These are phyloP conservation scores for Lactarius hengduanensis DNA, from an alignment of 768 basidiomycete genomes.

Conservation along the genomic window DNA sequence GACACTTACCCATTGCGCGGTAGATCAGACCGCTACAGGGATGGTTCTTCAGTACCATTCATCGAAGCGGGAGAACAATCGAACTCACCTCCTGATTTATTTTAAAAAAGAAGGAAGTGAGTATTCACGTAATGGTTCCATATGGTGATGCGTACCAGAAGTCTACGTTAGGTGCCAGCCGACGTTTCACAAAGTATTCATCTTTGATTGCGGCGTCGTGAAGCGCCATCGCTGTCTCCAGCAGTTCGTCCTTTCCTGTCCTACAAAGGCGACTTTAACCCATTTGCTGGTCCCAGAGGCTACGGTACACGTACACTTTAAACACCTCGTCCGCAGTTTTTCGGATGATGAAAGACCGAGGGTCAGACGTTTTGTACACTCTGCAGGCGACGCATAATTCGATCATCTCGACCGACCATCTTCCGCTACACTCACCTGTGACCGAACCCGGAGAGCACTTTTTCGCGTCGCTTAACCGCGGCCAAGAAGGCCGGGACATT, in stretches of 20 bases:
- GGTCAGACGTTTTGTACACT: constrained; percentile 86
- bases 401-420: not conserved
- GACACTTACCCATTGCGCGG: constrained; percentile 76
- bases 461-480: constrained; percentile 84
- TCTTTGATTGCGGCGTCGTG: constrained; percentile 90
- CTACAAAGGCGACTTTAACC: constrained; percentile 39
- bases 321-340: constrained; percentile 93
- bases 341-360: constrained; percentile 86
- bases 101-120: constrained; percentile 8
- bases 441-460: constrained; percentile 87
- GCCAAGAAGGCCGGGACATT: constrained; percentile 86
- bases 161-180: constrained; percentile 87
- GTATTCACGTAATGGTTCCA: not conserved
- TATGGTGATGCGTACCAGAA: constrained; percentile 61
- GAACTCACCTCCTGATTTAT: constrained; percentile 49
- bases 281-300: not conserved
- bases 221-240: constrained; percentile 86
- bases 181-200: constrained; percentile 81
- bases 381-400: constrained; percentile 33
- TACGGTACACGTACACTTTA: constrained; percentile 56
- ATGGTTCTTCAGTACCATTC: not conserved
- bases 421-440: constrained; percentile 56
- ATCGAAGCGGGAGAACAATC: too few relatives aligned
- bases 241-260: constrained; percentile 79
- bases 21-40: constrained; percentile 75